Percentiles rank a stretch among this genome's conserved stretches.
These are phyloP conservation scores for Diddensiella caesifluorescens DNA, from an alignment of 805 yeast species.

Conservation along the genomic window DNA sequence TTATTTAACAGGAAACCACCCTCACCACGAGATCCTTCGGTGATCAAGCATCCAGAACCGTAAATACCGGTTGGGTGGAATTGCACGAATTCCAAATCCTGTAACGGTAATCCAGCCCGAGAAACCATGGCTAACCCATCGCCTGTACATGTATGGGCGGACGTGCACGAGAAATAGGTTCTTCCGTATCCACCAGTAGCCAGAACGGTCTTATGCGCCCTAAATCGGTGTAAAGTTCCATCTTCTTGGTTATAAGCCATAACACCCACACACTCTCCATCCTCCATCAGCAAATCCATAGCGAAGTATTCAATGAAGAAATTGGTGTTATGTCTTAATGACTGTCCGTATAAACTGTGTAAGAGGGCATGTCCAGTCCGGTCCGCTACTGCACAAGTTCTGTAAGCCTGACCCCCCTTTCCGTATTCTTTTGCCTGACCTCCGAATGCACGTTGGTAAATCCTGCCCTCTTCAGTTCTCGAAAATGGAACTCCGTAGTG, in stretches of 20 bases:
- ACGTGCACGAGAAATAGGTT: slow-evolving; percentile 97
- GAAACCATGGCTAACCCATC: slow-evolving; percentile 98
- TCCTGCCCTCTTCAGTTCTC: slow-evolving; percentile 92
- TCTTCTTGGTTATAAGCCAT: slow-evolving; percentile 98
- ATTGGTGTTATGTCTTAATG: slow-evolving; percentile 93
- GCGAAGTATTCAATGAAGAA: slow-evolving; percentile 98
- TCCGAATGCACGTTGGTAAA: slow-evolving; percentile 98
- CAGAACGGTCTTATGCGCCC: slow-evolving; percentile 91
- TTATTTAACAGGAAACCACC: slow-evolving; percentile 96
- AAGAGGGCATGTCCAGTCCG: slow-evolving; percentile 97
- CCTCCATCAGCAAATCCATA: slow-evolving; percentile 86
- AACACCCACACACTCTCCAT: slow-evolving; percentile 94
- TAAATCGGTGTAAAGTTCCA: slow-evolving; percentile 96
- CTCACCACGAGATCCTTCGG: slow-evolving; percentile 99
- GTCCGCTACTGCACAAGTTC: slow-evolving; percentile 99
- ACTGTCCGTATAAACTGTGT: slow-evolving; percentile 94
- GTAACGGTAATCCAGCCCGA: slow-evolving; percentile 96
- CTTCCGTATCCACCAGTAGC: slow-evolving; percentile 99
- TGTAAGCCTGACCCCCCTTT: slow-evolving; percentile 98
- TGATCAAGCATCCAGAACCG: slow-evolving; percentile 97
- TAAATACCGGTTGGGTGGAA: slow-evolving; percentile 99
- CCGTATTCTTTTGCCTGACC: slow-evolving; percentile 95
- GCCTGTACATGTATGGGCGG: slow-evolving; percentile 99
- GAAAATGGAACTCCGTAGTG: slow-evolving; percentile 98
- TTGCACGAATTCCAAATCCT: slow-evolving; percentile 95